A percentile compares a stretch with the other conserved stretches of the same genome.
These are phyloP conservation scores for Perilla frutescens DNA, from an alignment of 257 asterid genomes.

Conservation along the genomic window DNA sequence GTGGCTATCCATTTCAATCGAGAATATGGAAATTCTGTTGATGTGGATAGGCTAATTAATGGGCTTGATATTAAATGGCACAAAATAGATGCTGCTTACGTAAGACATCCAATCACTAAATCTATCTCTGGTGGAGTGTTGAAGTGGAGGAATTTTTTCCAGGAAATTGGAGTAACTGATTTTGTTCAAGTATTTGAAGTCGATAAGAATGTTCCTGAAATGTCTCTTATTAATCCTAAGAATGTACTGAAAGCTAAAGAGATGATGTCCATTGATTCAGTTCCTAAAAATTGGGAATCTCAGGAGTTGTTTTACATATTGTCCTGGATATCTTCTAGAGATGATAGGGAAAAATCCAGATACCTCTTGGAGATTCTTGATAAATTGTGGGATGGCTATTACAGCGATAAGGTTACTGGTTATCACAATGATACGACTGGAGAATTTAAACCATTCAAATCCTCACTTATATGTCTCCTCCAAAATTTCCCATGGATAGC, in stretches of 20 bases:
- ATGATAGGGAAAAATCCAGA: conserved; percentile 64
- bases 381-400: conserved; percentile 79
- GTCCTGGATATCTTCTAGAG: conserved; percentile 54
- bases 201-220: conserved; percentile 58
- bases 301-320: conserved; percentile 64
- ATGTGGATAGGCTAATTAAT: conserved; percentile 57
- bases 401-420: conserved; percentile 66
- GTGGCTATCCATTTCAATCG: conserved; percentile 78
- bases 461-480: conserved; percentile 62
- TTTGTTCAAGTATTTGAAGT: conserved; percentile 74
- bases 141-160: conserved; percentile 86
- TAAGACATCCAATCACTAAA: conserved; percentile 74
- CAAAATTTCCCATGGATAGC: conserved; percentile 69
- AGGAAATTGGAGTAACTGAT: conserved; percentile 83
- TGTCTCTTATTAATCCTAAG: conserved; percentile 41
- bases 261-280: conserved; percentile 42
- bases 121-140: conserved; percentile 61
- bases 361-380: conserved; percentile 85
- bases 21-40: conserved; percentile 69
- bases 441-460: conserved; percentile 53
- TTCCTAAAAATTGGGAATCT: conserved; percentile 78
- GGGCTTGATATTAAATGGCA: conserved; percentile 76
- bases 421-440: conserved; percentile 56
- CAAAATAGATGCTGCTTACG: conserved; percentile 63
- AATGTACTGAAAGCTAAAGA: conserved; percentile 44